Evolutionary conservation across 257 asterid genomes (phyloP), one percentile per base, ranked within the genome.

Genomic region (Capsicum rhomboideum): DNA sequence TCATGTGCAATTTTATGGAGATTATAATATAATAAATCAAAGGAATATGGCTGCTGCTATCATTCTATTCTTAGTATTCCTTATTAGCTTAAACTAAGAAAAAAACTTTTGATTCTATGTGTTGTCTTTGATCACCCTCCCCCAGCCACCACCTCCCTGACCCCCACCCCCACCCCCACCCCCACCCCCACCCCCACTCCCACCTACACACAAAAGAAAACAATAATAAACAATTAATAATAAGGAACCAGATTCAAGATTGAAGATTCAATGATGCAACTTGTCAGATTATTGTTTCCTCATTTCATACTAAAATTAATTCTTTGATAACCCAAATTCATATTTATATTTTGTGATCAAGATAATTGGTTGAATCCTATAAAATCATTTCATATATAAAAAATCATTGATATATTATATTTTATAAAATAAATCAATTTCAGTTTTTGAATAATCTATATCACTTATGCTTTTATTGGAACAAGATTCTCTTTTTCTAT

Each of bases 211-310:
- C 2, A 8, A 44, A 44, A 44, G 11, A 16, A 4, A 52, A 52
- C 2, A 14, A 16, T 16, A 66, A 66, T 66, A 31, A 31, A 66
- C 23, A 66, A 28, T 29, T 26, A 29, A 29, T 66, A 66, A 66
- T 67, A 8, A 67, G 46, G 75, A 67, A 67, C 49, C 75, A 67
- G 75, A 67, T 67, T 66, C 75, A 66, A 31, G 75, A 66, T 66
- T 66, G 23, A 66, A 66, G 46, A 66, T 66, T 31, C 49, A 31
- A 31, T 17, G 49, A 31, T 67, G 75, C 26, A 67, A 67, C 75
- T 67, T 66, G 46, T 31, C 49, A 31, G 23, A 66, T 12, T 61
- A 23, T 61, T 23, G 37, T 18, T 61, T 61, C 0, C 37, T 61
- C 37, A 61, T 61, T 11, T 61, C 34, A 61, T 59, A 11, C 12